These are phyloP conservation scores for Magnusiomyces suaveolens DNA, from an alignment of 1,139 yeast species.

Conservation along the genomic window DNA sequence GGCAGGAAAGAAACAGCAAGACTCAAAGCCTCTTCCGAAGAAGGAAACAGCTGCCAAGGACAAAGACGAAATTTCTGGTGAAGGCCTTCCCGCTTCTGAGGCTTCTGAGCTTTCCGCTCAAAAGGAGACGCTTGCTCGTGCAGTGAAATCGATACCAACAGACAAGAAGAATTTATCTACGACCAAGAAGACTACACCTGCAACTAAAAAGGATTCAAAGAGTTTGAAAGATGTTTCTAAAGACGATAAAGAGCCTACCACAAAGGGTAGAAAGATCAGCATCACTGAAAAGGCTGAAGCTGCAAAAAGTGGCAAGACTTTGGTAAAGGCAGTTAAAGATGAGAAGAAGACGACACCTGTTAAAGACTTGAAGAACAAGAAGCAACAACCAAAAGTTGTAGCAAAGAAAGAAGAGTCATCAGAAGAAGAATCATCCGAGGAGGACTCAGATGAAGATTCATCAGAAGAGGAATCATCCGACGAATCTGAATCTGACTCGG, in stretches of 20 bases:
- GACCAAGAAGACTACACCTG: background rate
- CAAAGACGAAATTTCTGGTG: background rate
- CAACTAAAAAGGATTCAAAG: background rate
- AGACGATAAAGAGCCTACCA: background rate
- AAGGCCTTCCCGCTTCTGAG: background rate
- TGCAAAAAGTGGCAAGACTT: too few species aligned
- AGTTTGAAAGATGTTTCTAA: background rate
- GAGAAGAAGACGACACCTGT: background rate
- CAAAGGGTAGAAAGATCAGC: background rate
- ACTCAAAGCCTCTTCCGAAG: background rate
- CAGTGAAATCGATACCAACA: background rate
- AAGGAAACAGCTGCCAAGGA: too few species aligned
- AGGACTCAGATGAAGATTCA: background rate
- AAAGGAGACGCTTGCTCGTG: background rate
- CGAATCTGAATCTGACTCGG: background rate
- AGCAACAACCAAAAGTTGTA: background rate
- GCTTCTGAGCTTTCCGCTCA: background rate
- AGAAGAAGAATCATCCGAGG: background rate
- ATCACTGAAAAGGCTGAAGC: background rate
- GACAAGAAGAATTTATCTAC: background rate
- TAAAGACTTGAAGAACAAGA: background rate
- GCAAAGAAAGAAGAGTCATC: background rate
- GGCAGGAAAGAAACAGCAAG: too few species aligned
- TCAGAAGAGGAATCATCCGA: background rate
- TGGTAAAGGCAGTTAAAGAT: background rate